Evolutionary conservation across 768 basidiomycete genomes (phyloP).

Genomic region (Nevesoporus exiguus): DNA sequence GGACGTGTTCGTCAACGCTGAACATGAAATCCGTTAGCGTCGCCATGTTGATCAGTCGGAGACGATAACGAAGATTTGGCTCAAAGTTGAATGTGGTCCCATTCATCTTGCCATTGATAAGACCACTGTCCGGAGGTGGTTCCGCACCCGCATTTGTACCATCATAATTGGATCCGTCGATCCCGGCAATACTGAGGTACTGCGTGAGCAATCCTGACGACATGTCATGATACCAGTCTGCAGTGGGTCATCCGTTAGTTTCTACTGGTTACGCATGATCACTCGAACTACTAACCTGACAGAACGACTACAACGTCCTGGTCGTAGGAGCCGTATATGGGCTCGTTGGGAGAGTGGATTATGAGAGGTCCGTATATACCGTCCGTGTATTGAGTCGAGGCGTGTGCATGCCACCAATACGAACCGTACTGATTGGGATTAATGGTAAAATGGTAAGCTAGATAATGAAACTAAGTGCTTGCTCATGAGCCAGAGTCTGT

Average conservation of each 20-base stretch:
- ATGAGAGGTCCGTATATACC: slow-evolving; percentile 48
- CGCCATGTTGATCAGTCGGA: slow-evolving; percentile 47
- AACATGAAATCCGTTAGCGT: slow-evolving; percentile 45
- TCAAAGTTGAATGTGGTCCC: slow-evolving; percentile 31
- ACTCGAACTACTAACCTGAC: slow-evolving; percentile 27
- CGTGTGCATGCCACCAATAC: slow-evolving; percentile 48
- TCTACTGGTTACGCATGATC: not conserved
- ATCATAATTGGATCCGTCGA: slow-evolving; percentile 28
- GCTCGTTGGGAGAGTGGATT: slow-evolving; percentile 39
- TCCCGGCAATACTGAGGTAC: slow-evolving; percentile 26
- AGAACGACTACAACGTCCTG: slow-evolving; percentile 37
- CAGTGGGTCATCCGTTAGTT: not conserved
- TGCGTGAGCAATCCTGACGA: slow-evolving; percentile 31
- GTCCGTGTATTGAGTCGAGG: slow-evolving; percentile 43
- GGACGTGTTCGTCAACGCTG: slow-evolving; percentile 43
- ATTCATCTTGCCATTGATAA: slow-evolving; percentile 32
- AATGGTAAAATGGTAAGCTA: slow-evolving; percentile 40
- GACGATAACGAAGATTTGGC: slow-evolving; percentile 38
- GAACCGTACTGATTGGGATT: slow-evolving; percentile 41
- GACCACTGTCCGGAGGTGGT: slow-evolving; percentile 38
- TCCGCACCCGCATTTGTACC: slow-evolving; percentile 34
- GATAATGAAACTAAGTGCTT: not conserved
- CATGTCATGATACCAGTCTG: slow-evolving; percentile 35
- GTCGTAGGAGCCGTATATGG: slow-evolving; percentile 35
- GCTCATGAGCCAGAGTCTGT: not conserved